Percentiles rank a stretch among this genome's conserved stretches.
These are phyloP conservation scores for Xylaria sp. DNA, from an alignment of 2,329 filamentous ascomycete species.

Conservation along the genomic window DNA sequence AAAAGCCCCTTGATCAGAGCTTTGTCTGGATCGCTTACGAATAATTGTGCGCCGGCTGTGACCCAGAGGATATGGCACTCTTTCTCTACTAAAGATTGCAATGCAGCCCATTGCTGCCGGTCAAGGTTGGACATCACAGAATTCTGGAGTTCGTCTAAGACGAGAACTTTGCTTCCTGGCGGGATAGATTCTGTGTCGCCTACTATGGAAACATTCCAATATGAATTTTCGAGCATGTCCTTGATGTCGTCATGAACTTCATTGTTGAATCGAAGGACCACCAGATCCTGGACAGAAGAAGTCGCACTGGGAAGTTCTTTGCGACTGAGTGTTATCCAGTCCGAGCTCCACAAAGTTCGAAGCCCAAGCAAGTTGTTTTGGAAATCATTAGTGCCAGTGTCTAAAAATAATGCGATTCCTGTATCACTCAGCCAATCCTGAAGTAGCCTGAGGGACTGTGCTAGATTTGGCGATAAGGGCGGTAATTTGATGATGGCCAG, in stretches of 20 bases:
- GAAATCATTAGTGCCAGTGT: neutral
- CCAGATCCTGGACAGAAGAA: neutral
- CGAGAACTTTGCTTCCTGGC: neutral
- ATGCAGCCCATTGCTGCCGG: neutral
- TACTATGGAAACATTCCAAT: neutral
- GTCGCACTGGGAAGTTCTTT: neutral
- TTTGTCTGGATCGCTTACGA: neutral
- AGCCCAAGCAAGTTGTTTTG: neutral
- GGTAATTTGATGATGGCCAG: slow-evolving; percentile 3
- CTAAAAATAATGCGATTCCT: neutral
- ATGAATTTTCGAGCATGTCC: neutral
- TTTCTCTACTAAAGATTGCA: slow-evolving; percentile 1
- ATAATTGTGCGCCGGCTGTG: slow-evolving; percentile 9
- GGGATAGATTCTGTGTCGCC: neutral
- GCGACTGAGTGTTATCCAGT: no score
- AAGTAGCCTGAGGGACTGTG: neutral
- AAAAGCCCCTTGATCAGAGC: slow-evolving; percentile 3
- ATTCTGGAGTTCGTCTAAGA: slow-evolving; percentile 4
- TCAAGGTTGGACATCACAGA: neutral
- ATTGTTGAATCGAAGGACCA: neutral
- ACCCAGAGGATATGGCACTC: slow-evolving; percentile 21
- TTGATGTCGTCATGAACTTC: neutral
- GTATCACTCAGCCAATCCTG: neutral
- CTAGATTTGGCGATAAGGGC: neutral
- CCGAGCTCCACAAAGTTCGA: neutral